A percentile compares a stretch with the other conserved stretches of the same genome.
Conservation (phyloP, 306 rosid species). For the Quercus dentata region DNA sequence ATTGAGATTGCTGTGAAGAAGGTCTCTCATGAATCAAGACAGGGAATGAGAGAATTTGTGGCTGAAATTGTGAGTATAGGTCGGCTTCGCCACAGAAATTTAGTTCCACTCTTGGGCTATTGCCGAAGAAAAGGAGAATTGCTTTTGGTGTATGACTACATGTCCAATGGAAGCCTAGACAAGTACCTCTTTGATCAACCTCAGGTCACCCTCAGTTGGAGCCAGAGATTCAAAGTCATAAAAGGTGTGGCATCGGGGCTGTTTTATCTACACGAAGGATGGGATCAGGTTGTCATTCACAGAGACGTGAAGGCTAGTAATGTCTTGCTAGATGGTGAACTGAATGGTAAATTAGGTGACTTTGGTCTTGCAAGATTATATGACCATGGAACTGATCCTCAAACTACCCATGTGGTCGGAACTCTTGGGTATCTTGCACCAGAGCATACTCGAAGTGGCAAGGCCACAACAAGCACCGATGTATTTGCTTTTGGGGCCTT, state of each 20-base stretch:
- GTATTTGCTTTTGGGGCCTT: constrained; percentile 38
- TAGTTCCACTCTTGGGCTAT: constrained; percentile 30
- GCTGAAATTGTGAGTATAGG: background rate
- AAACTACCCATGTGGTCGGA: constrained; percentile 28
- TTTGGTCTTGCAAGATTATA: constrained; percentile 36
- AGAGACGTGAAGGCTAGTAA: constrained; percentile 42
- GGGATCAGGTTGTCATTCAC: constrained; percentile 37
- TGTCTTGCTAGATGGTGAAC: constrained; percentile 25
- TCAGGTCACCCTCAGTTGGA: constrained; percentile 19
- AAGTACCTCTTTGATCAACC: constrained; percentile 21
- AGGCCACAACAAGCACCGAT: constrained; percentile 24
- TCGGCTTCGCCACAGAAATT: background rate
- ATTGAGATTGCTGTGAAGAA: constrained; percentile 32
- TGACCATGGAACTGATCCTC: constrained; percentile 33
- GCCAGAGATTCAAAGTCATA: constrained; percentile 25
- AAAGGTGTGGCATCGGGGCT: constrained; percentile 33
- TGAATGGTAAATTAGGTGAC: constrained; percentile 29
- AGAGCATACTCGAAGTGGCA: constrained; percentile 25
- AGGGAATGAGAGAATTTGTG: constrained; percentile 38
- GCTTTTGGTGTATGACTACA: constrained; percentile 29
- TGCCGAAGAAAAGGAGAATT: constrained; percentile 31
- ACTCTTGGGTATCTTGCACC: constrained; percentile 40
- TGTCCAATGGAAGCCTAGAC: constrained; percentile 44
- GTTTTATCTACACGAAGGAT: constrained; percentile 29
- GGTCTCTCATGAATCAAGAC: constrained; percentile 32